Evolutionary conservation across 176 grass and related monocot species (phyloP), one percentile per base, ranked within the genome.

Genomic region (Juncus inflexus): DNA sequence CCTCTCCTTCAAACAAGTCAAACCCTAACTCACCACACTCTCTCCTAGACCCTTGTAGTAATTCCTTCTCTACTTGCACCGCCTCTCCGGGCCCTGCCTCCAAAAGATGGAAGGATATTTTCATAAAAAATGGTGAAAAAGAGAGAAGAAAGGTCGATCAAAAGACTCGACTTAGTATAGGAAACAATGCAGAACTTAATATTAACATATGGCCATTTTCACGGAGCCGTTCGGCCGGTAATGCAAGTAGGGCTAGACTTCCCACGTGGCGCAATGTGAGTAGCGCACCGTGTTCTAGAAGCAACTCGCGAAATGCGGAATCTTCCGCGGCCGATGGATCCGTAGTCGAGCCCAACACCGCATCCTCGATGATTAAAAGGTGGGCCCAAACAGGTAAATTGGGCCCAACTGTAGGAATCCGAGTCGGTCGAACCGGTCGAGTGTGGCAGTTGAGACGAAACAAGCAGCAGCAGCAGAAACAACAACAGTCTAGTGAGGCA

Each of bases 171-270:
- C 54, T 64, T 4, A 78, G 86, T 61, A 71, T 83, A 16, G 76
- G 88, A 11, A 86, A 86, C 0, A 80, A 81, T 67, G 68, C 88
- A 11, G 88, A 99, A 83, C 88, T 99, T 49, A 99, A 99, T 76
- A 99, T 99, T 67, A 89, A 92, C 56, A 83, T 99, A 2, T 99
- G 94, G 94, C 94, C 94, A 1, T 99, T 99, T 63, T 89, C 94
- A 40, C 37, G 94, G 64, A 99, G 94, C 80, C 88, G 94, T 36
- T 99, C 94, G 7, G 94, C 94, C 4, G 92, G 92, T 4, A 85
- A 90, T 47, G 59, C 50, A 0, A 70, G 72, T 42, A 57, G 52
- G 39, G 49, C 40, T 5, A 72, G 57, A 3, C 58, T 60, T 6
- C 69, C 61, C 1, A 50, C 67, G 2, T 77, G 45, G 40, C 88